phyloP scores from a whole-genome alignment of 495 filamentous ascomycete genomes.

The Oidiodendron maius region DNA sequence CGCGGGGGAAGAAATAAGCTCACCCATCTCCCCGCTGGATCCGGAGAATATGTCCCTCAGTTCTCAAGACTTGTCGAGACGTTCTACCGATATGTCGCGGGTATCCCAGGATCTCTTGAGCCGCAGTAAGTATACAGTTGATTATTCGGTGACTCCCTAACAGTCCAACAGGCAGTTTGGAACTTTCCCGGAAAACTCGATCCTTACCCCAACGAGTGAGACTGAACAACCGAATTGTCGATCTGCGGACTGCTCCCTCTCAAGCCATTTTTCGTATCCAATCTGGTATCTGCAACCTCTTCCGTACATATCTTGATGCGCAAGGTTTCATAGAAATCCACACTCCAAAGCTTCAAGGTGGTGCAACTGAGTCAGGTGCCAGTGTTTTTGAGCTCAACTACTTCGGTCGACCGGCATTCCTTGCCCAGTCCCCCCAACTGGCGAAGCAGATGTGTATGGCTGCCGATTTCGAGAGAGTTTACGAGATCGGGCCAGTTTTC shows the following conservation, averaged over 20 bases:
- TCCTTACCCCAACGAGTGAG: slow-evolving; percentile 33
- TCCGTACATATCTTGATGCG: slow-evolving; percentile 69
- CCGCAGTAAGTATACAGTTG: slow-evolving; percentile 13
- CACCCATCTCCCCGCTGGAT: neutral
- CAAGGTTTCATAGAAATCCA: slow-evolving; percentile 87
- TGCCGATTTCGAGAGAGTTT: slow-evolving; percentile 84
- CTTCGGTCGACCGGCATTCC: slow-evolving; percentile 81
- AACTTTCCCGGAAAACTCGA: slow-evolving; percentile 13
- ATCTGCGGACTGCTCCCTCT: slow-evolving; percentile 75
- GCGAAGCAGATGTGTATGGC: slow-evolving; percentile 95
- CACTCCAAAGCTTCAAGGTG: slow-evolving; percentile 85
- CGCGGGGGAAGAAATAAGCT: neutral
- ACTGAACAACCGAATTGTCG: slow-evolving; percentile 77
- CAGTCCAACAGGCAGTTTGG: slow-evolving; percentile 13
- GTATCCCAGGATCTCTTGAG: slow-evolving; percentile 8
- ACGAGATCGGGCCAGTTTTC: slow-evolving; percentile 94
- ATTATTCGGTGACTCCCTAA: no score
- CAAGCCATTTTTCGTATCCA: slow-evolving; percentile 85
- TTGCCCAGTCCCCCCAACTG: slow-evolving; percentile 90
- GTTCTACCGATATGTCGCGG: slow-evolving; percentile 9
- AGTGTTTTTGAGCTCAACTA: slow-evolving; percentile 94
- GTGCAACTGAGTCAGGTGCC: slow-evolving; percentile 87
- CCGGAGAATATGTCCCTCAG: slow-evolving; percentile 6
- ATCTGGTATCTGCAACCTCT: slow-evolving; percentile 69
- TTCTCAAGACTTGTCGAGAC: slow-evolving; percentile 8